Conservation (phyloP, 371 early-diverging fungal species). For the Apophysomyces trapeziformis region DNA sequence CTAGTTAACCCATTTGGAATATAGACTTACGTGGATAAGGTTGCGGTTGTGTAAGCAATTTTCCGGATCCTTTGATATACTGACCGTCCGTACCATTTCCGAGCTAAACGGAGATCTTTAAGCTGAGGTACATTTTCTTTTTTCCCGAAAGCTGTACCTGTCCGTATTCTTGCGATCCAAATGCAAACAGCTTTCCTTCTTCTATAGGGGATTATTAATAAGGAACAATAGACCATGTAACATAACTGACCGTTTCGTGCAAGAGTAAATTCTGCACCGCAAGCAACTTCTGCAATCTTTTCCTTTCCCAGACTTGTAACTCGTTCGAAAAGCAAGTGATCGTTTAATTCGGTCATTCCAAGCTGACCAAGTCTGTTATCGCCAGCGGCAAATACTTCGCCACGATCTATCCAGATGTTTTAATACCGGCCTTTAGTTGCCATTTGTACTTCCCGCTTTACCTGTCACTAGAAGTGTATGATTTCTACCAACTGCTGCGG, state of each 20-base stretch:
- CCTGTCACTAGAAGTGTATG: conserved; percentile 42
- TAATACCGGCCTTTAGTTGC: not conserved
- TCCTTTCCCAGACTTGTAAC: conserved; percentile 40
- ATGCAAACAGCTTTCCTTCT: conserved; percentile 45
- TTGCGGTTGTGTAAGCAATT: conserved; percentile 40
- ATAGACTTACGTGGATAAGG: conserved; percentile 37
- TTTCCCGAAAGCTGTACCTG: conserved; percentile 27
- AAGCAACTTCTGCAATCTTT: conserved; percentile 36
- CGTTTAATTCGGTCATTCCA: conserved; percentile 34
- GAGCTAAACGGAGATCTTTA: conserved; percentile 23
- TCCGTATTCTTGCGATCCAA: conserved; percentile 53
- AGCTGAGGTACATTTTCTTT: not conserved
- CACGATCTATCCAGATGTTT: conserved; percentile 16
- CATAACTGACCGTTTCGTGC: conserved; percentile 24
- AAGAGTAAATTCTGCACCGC: conserved; percentile 51
- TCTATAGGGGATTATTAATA: conserved; percentile 15
- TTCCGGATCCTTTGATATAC: conserved; percentile 43
- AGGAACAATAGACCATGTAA: not conserved
- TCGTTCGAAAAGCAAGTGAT: conserved; percentile 34
- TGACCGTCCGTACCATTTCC: conserved; percentile 50
- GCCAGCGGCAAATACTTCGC: conserved; percentile 46
- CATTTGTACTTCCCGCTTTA: not conserved
- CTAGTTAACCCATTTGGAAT: not conserved
- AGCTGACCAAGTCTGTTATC: conserved; percentile 52
- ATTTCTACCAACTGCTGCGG: conserved; percentile 43